phyloP scores from a whole-genome alignment of 352 stramenopile species.

The Phytophthora hibernalis region DNA sequence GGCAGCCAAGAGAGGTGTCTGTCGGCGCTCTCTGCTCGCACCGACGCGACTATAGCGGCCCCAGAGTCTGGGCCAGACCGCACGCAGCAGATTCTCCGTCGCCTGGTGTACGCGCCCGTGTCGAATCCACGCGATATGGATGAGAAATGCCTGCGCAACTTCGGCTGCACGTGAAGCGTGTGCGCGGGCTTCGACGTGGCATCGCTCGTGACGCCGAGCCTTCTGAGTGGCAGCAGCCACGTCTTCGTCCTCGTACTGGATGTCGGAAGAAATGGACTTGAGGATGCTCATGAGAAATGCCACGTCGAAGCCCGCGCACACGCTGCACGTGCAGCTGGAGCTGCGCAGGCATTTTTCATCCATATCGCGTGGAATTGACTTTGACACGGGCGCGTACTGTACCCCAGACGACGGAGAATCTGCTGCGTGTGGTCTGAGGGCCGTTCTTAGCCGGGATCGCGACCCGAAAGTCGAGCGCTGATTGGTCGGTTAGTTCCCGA shows the following conservation, averaged over 20 bases:
- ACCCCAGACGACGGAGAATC: neutral
- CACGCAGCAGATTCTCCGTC: too few relatives aligned
- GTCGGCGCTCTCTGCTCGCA: too few relatives aligned
- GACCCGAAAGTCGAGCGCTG: too few relatives aligned
- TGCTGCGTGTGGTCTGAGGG: neutral
- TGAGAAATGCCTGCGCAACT: slow-evolving; percentile 87
- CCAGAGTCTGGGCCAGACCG: too few relatives aligned
- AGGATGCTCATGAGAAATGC: slow-evolving; percentile 78
- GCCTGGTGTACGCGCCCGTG: neutral
- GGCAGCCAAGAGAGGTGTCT: too few relatives aligned
- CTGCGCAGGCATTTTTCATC: slow-evolving; percentile 85
- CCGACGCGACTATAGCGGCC: too few relatives aligned
- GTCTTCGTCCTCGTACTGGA: slow-evolving; percentile 68
- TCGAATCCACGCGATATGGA: slow-evolving; percentile 45
- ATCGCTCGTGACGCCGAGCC: slow-evolving; percentile 74
- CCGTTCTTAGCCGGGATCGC: too few relatives aligned
- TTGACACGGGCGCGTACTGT: neutral
- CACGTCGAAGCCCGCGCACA: slow-evolving; percentile 86
- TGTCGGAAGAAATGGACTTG: slow-evolving; percentile 85
- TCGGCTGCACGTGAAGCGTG: slow-evolving; percentile 86
- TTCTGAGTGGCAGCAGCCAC: too few relatives aligned
- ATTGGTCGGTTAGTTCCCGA: too few relatives aligned
- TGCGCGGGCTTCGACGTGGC: slow-evolving; percentile 84
- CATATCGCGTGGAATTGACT: slow-evolving; percentile 40
- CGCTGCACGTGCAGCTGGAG: slow-evolving; percentile 87